phyloP scores from a whole-genome alignment of 306 rosid species.

The Arachis hypogaea region DNA sequence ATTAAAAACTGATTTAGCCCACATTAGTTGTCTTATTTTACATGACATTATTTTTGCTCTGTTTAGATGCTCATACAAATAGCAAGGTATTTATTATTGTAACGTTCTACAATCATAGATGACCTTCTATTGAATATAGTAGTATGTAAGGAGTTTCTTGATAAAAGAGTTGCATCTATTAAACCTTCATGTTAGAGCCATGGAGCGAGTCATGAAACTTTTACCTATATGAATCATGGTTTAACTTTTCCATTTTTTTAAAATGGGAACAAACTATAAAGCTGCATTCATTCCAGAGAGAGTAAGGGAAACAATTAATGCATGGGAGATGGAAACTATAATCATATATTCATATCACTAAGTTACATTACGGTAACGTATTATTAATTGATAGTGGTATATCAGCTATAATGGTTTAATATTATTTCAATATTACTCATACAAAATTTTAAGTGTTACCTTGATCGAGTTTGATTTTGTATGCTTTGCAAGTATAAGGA shows the following conservation, averaged over 20 bases:
- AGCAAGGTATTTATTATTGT: not conserved
- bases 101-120: not conserved
- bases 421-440: too few relatives aligned
- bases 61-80: not conserved
- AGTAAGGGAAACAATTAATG: conserved; percentile 67
- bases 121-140: too few relatives aligned
- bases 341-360: not conserved
- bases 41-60: too few relatives aligned
- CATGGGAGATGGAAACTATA: conserved; percentile 57
- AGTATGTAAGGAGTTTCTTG: too few relatives aligned
- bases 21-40: too few relatives aligned
- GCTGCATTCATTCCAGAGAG: conserved; percentile 69
- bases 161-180: too few relatives aligned
- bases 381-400: not conserved
- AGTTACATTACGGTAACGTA: not conserved
- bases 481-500: not conserved
- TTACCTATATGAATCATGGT: not conserved
- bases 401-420: not conserved
- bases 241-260: conserved; percentile 1
- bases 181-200: not conserved
- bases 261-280: conserved; percentile 89
- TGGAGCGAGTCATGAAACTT: not conserved
- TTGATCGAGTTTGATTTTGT: too few relatives aligned
- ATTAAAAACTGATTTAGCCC: too few relatives aligned
- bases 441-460: too few relatives aligned